phyloP scores from a whole-genome alignment of 768 basidiomycete species.

The Lentinula edodes region DNA sequence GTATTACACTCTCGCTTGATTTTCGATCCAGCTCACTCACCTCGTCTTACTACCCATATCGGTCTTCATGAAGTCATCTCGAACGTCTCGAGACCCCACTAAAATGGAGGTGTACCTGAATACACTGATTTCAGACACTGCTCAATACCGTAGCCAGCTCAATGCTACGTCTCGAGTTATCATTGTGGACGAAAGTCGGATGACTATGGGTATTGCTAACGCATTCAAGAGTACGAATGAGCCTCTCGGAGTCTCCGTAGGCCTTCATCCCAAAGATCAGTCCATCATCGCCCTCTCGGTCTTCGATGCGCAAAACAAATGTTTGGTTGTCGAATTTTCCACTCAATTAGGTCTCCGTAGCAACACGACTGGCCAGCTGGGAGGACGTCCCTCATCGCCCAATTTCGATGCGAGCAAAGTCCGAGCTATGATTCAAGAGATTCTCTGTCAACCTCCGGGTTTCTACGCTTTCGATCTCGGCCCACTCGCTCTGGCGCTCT shows the following conservation, averaged over 20 bases:
- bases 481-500: slow-evolving; percentile 43
- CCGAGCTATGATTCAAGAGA: slow-evolving; percentile 16
- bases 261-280: slow-evolving; percentile 34
- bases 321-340: slow-evolving; percentile 30
- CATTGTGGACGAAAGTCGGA: neutral
- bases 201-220: neutral
- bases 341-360: slow-evolving; percentile 12
- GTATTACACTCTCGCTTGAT: no score
- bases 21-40: no score
- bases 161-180: neutral
- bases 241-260: slow-evolving; percentile 48
- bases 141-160: neutral
- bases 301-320: slow-evolving; percentile 27
- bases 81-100: neutral
- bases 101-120: neutral
- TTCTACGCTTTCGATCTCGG: slow-evolving; percentile 53
- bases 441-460: slow-evolving; percentile 40
- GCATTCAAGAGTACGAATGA: neutral
- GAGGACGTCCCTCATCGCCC: neutral
- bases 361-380: slow-evolving; percentile 8
- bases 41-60: no score
- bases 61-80: no score
- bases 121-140: neutral
- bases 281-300: slow-evolving; percentile 42
- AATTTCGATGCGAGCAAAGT: neutral